Percentiles rank a stretch among this genome's conserved stretches.
Evolutionary conservation across 345 rosid species (phyloP).

Genomic region (Adansonia digitata): DNA sequence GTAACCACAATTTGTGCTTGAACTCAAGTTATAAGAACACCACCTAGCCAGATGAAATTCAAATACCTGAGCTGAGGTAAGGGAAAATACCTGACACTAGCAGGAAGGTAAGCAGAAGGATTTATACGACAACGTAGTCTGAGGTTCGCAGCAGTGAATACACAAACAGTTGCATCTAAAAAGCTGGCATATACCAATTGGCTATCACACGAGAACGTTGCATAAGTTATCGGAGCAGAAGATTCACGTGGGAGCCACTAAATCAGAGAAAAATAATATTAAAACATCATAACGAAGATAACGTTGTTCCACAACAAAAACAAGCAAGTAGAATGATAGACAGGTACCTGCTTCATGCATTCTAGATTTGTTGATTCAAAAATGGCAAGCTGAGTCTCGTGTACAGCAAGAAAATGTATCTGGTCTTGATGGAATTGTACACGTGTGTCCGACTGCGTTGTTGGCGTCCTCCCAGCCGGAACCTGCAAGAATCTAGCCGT

Average conservation of each 20-base stretch:
- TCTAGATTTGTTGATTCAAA: conserved; percentile 85
- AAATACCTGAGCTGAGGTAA: background rate
- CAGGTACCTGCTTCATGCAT: conserved; percentile 71
- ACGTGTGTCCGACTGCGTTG: conserved; percentile 73
- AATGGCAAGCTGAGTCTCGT: conserved; percentile 89
- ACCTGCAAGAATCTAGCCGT: conserved; percentile 63
- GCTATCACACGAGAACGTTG: conserved; percentile 94
- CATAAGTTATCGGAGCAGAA: conserved; percentile 77
- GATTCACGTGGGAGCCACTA: conserved; percentile 82
- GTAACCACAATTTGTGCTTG: background rate
- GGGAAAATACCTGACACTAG: conserved; percentile 63
- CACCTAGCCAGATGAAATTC: background rate
- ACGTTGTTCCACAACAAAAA: background rate
- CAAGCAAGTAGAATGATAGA: background rate
- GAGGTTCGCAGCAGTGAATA: conserved; percentile 74
- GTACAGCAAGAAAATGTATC: conserved; percentile 84
- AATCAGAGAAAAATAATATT: background rate
- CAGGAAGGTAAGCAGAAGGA: conserved; percentile 71
- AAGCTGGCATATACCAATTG: conserved; percentile 87
- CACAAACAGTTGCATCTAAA: conserved; percentile 78
- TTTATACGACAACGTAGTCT: conserved; percentile 74
- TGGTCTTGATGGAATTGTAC: conserved; percentile 98
- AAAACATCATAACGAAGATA: background rate
- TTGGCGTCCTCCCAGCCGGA: conserved; percentile 57
- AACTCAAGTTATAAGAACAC: background rate